Percentiles rank a stretch among this genome's conserved stretches.
Evolutionary conservation across 2,329 filamentous ascomycete species (phyloP).

Genomic region (Aspergillus fijiensis): DNA sequence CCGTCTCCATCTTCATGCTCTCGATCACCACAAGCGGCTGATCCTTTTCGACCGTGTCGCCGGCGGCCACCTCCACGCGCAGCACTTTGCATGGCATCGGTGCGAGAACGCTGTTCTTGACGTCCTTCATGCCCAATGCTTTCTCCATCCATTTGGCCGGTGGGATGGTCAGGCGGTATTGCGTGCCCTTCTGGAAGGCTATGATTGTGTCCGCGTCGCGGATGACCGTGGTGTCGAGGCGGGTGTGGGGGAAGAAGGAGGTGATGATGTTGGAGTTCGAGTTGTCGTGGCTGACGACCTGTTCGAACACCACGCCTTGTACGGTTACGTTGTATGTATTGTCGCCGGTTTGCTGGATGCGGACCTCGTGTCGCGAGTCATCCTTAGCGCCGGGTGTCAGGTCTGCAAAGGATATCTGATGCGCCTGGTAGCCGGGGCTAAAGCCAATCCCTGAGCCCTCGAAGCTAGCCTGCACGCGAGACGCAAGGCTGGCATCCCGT

Average conservation of each 20-base stretch:
- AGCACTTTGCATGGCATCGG: constrained; percentile 98
- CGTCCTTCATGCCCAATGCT: constrained; percentile 78
- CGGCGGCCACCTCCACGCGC: constrained; percentile 81
- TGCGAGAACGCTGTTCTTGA: constrained; percentile 76
- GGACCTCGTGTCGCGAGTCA: constrained; percentile 44
- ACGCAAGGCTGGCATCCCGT: constrained; percentile 40
- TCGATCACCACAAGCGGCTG: constrained; percentile 86
- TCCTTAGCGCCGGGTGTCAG: constrained; percentile 44
- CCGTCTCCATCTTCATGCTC: constrained; percentile 89
- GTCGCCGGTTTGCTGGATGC: constrained; percentile 53
- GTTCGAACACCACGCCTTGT: constrained; percentile 35
- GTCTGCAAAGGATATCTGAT: constrained; percentile 58
- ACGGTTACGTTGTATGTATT: constrained; percentile 52
- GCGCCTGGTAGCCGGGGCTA: constrained; percentile 61
- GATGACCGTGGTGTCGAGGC: constrained; percentile 77
- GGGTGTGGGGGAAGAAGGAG: constrained; percentile 77
- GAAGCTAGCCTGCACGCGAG: constrained; percentile 26
- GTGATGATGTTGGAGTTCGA: constrained; percentile 55
- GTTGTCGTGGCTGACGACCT: constrained; percentile 52
- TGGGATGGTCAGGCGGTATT: constrained; percentile 56
- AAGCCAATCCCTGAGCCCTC: constrained; percentile 54
- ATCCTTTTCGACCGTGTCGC: constrained; percentile 79
- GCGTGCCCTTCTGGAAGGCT: constrained; percentile 69
- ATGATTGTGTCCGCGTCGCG: constrained; percentile 54
- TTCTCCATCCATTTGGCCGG: constrained; percentile 80